Evolutionary conservation across 495 filamentous ascomycete species (phyloP), one percentile per base, ranked within the genome.

Genomic region (Amorphotheca resinae): DNA sequence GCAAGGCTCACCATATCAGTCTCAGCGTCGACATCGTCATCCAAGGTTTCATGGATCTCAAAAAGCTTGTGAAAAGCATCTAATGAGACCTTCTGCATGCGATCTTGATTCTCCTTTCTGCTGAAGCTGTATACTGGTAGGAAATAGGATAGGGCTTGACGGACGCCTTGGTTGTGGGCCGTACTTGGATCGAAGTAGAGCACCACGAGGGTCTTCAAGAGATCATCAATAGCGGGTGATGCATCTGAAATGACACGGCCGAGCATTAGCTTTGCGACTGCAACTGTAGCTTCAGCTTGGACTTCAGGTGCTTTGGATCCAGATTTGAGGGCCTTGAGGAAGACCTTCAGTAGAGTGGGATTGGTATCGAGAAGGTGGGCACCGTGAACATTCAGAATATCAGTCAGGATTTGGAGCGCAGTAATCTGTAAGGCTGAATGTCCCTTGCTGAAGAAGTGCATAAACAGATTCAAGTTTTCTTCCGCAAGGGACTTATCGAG

Each of bases 371-470:
- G 60, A 15, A 95, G 74, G 25, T 88, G 72, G 0, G 82, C 73
- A 20, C 87, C 87, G 49, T 95, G 87, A 1, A 83, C 80, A 23
- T 82, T 83, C 21, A 96, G 67, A 60, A 96, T 91, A 60, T 98
- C 91, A 23, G 84, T 82, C n/a, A 96, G 73, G 48, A 93, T 91
- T 37, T 95, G 84, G 25, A 96, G 64, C 0, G 89, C 84, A 2
- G 85, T 91, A 26, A 84, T 80, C 59, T 96, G 87, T 37, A 98
- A 69, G 3, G 79, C 79, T 17, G 87, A 79, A 54, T 95, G 87
- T 11, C 91, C 91, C 64, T 93, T 93, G 62, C 67, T 82, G 62
- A 87, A 95, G 66, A 93, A 96, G 59, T 93, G 89, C 55, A 95
- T 80, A 62, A 99, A 96, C 4, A 96, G 76, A 0, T 77, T 83